A percentile compares a stretch with the other conserved stretches of the same genome.
Conservation (phyloP, 345 rosid genomes). For the Geranium rotundifolium region DNA sequence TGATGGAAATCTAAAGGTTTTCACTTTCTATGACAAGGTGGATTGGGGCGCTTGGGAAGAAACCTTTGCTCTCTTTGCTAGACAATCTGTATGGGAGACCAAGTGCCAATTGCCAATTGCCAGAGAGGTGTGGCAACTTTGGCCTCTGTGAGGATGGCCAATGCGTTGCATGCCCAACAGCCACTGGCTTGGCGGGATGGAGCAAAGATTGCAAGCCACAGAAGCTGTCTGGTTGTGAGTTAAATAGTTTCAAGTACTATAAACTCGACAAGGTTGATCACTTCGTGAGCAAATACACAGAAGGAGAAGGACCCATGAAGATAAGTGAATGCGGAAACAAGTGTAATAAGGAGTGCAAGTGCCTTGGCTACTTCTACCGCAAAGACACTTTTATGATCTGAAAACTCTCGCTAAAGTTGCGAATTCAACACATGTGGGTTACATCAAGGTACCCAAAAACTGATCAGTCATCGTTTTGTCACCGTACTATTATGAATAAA, state of each 20-base stretch:
- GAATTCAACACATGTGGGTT: slow-evolving; percentile 18
- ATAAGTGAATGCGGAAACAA: background rate
- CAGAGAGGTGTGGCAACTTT: too few relatives aligned
- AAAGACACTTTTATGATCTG: slow-evolving; percentile 10
- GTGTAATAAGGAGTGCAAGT: slow-evolving; percentile 12
- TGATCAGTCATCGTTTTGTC: too few relatives aligned
- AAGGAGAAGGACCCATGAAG: slow-evolving; percentile 8
- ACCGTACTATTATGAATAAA: too few relatives aligned
- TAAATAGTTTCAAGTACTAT: background rate
- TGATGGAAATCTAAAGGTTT: slow-evolving; percentile 42
- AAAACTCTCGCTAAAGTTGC: slow-evolving; percentile 15
- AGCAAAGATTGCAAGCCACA: slow-evolving; percentile 4
- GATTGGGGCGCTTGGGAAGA: slow-evolving; percentile 8
- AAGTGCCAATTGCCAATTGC: too few relatives aligned
- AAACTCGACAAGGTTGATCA: slow-evolving; percentile 4
- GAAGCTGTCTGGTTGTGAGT: background rate
- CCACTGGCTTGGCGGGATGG: slow-evolving; percentile 8
- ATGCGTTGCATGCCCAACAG: slow-evolving; percentile 2
- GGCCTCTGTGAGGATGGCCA: slow-evolving; percentile 1
- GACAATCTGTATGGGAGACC: too few relatives aligned
- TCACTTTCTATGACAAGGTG: slow-evolving; percentile 29
- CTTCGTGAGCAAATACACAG: slow-evolving; percentile 2
- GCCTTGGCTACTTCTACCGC: slow-evolving; percentile 16
- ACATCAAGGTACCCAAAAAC: slow-evolving; percentile 11
- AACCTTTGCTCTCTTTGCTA: too few relatives aligned